Percentiles rank a stretch among this genome's conserved stretches.
Conservation (phyloP, 2,329 filamentous ascomycete genomes). For the Endoconidiophora laricicola region DNA sequence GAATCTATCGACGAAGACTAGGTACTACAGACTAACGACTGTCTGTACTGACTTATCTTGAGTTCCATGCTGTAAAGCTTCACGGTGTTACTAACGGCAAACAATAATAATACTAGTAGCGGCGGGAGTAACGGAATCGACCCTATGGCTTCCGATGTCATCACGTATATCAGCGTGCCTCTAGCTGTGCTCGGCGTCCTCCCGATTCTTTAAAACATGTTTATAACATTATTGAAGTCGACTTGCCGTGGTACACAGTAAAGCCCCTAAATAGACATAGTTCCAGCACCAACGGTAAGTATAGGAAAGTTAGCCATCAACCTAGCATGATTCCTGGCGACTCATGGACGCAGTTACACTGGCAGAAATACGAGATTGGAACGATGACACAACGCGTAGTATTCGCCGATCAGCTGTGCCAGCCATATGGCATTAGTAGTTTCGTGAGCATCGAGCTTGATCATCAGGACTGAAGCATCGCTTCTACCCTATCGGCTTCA, state of each 20-base stretch:
- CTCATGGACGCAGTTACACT: constrained; percentile 49
- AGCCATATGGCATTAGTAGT: constrained; percentile 41
- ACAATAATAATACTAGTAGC: not conserved
- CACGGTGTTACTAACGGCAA: not conserved
- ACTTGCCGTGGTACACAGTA: constrained; percentile 47
- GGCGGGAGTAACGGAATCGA: not conserved
- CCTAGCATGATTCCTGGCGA: constrained; percentile 41
- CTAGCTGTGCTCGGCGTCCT: constrained; percentile 42
- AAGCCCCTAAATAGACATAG: constrained; percentile 40
- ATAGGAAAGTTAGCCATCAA: constrained; percentile 38
- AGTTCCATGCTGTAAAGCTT: not conserved
- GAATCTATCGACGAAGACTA: no score
- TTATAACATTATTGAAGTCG: constrained; percentile 49
- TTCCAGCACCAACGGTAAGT: constrained; percentile 28
- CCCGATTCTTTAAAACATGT: constrained; percentile 49
- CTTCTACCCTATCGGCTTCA: constrained; percentile 44
- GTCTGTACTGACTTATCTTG: not conserved
- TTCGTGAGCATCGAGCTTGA: constrained; percentile 39
- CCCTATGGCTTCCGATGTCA: constrained; percentile 27
- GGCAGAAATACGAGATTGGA: constrained; percentile 45
- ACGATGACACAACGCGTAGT: constrained; percentile 45
- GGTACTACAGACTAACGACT: no score
- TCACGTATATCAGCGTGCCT: constrained; percentile 40
- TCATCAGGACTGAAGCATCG: constrained; percentile 31
- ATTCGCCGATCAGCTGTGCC: constrained; percentile 39